Conservation (phyloP, 768 basidiomycete genomes). For the Dentipellis fragilis region DNA sequence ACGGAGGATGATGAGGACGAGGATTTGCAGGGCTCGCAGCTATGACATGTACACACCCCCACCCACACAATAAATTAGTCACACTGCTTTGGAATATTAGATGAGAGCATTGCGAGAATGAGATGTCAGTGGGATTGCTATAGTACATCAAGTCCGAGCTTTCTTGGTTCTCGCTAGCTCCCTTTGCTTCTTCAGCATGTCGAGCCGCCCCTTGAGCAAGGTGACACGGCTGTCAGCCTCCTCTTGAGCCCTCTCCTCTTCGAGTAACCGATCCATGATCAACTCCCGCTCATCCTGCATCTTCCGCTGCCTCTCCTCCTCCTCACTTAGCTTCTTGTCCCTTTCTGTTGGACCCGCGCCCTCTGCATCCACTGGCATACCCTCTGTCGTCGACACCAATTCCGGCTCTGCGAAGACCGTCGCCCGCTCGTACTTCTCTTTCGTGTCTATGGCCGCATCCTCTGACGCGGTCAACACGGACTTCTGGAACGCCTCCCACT, state of each 20-base stretch:
- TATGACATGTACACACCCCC: neutral
- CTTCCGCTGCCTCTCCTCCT: constrained; percentile 36
- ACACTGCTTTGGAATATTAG: neutral
- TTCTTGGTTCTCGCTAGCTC: constrained; percentile 19
- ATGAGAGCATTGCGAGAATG: too few relatives aligned
- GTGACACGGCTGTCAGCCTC: constrained; percentile 74
- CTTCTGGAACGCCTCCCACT: constrained; percentile 67
- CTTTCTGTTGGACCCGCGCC: constrained; percentile 17
- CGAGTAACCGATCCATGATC: constrained; percentile 77
- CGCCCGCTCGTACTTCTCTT: constrained; percentile 54
- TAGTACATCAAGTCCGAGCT: neutral
- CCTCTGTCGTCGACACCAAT: constrained; percentile 33
- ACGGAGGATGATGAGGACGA: constrained; percentile 3
- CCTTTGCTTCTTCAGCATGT: constrained; percentile 41
- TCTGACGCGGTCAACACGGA: constrained; percentile 36
- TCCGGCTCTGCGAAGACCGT: constrained; percentile 65
- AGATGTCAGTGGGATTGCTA: neutral
- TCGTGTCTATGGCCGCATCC: constrained; percentile 11
- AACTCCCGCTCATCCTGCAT: constrained; percentile 69
- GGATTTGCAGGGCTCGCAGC: neutral
- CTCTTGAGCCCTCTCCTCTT: constrained; percentile 81
- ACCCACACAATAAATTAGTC: neutral
- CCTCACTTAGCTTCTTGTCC: constrained; percentile 31
- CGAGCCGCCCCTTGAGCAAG: constrained; percentile 54
- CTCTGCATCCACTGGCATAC: constrained; percentile 32